phyloP scores from a whole-genome alignment of 2,329 filamentous ascomycete species.

The Colletotrichum neosansevieriae region DNA sequence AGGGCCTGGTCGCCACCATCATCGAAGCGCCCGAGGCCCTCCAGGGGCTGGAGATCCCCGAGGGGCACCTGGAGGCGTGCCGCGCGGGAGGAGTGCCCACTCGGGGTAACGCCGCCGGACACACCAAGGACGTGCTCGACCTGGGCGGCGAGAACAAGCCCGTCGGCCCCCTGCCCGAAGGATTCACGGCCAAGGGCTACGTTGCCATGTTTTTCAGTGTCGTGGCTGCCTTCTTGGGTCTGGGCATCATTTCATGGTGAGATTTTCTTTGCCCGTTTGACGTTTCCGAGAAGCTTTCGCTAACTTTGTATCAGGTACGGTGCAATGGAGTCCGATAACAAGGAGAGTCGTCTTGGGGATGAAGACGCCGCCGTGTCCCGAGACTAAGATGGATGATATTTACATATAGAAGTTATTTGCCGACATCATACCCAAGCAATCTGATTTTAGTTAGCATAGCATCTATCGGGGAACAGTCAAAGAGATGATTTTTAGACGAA shows the following conservation, averaged over 20 bases:
- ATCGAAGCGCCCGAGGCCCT: constrained; percentile 54
- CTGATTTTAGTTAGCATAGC: neutral
- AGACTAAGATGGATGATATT: constrained; percentile 17
- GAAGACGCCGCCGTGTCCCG: neutral
- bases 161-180: constrained; percentile 35
- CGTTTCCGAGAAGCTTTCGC: neutral
- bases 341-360: constrained; percentile 12
- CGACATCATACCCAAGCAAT: constrained; percentile 7
- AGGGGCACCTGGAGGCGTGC: constrained; percentile 57
- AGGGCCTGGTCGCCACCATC: constrained; percentile 58
- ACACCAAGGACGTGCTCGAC: constrained; percentile 65
- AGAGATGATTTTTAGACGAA: no score
- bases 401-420: neutral
- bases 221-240: constrained; percentile 38
- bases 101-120: constrained; percentile 71
- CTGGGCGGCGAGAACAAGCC: constrained; percentile 49
- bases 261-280: neutral
- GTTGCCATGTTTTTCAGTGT: constrained; percentile 41
- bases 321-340: constrained; percentile 28
- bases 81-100: constrained; percentile 55
- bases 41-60: constrained; percentile 51
- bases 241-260: constrained; percentile 39
- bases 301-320: constrained; percentile 25
- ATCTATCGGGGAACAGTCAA: neutral
- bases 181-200: constrained; percentile 42